Percentiles rank a stretch among this genome's conserved stretches.
Conservation (phyloP, 2,329 filamentous ascomycete species). For the Grosmannia huntii region DNA sequence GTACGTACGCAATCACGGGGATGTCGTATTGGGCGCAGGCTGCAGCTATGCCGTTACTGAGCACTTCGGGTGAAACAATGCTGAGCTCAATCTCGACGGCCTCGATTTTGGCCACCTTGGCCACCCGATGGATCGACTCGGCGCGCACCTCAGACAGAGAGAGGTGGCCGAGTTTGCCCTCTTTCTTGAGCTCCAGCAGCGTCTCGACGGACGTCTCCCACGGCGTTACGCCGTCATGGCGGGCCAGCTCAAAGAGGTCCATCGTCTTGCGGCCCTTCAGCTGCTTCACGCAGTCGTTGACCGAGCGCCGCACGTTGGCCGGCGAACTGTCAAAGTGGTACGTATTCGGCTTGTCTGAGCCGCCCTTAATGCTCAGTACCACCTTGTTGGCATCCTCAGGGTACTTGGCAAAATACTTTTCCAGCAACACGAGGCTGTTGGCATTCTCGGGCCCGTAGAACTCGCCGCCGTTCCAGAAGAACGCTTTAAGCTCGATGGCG, state of each 20-base stretch:
- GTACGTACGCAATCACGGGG: conserved; percentile 36
- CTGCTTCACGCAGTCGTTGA: conserved; percentile 41
- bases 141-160: conserved; percentile 34
- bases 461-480: conserved; percentile 50
- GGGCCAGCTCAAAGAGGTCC: conserved; percentile 46
- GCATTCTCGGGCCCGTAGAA: conserved; percentile 48
- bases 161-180: conserved; percentile 28
- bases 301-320: conserved; percentile 39
- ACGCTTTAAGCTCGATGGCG: conserved; percentile 29
- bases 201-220: conserved; percentile 29
- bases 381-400: conserved; percentile 51
- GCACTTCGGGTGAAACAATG: conserved; percentile 33
- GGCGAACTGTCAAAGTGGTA: conserved; percentile 36
- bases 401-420: conserved; percentile 49
- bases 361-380: conserved; percentile 51
- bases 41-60: conserved; percentile 37
- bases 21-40: conserved; percentile 39
- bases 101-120: conserved; percentile 26
- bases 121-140: conserved; percentile 25
- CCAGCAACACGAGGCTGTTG: conserved; percentile 45
- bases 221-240: conserved; percentile 38
- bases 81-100: conserved; percentile 43
- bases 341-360: conserved; percentile 11
- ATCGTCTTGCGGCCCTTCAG: conserved; percentile 41
- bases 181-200: conserved; percentile 36